Conservation (phyloP, 148 eudicot genomes). For the Diospyros kaki region DNA sequence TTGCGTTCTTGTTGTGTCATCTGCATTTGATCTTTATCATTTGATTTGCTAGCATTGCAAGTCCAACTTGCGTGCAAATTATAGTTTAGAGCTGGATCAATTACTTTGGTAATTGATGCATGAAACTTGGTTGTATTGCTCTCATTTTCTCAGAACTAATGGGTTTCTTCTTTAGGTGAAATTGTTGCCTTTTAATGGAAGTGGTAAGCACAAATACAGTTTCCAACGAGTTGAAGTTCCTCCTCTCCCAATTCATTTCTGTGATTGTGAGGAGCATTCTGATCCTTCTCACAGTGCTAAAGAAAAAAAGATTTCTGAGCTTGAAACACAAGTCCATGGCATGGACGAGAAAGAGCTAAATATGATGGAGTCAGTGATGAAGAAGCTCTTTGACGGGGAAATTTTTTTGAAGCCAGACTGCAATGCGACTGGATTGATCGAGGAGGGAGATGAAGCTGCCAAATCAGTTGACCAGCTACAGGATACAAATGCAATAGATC, state of each 20-base stretch:
- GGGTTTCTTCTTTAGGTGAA: conserved; percentile 48
- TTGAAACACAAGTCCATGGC: conserved; percentile 30
- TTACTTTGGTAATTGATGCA: conserved; percentile 1
- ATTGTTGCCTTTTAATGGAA: conserved; percentile 65
- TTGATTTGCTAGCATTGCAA: neutral
- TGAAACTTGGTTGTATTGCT: neutral
- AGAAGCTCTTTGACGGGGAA: conserved; percentile 46
- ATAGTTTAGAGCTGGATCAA: neutral
- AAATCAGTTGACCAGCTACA: conserved; percentile 21
- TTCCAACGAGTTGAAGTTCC: conserved; percentile 78
- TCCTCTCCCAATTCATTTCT: conserved; percentile 64
- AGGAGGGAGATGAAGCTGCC: conserved; percentile 9
- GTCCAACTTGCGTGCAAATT: neutral
- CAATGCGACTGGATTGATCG: conserved; percentile 13
- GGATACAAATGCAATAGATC: conserved; percentile 28
- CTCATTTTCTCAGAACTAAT: neutral
- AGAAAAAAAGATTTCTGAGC: conserved; percentile 20
- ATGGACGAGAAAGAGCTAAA: conserved; percentile 56
- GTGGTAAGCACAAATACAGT: conserved; percentile 98
- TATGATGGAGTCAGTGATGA: conserved; percentile 54
- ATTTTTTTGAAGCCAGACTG: conserved; percentile 15
- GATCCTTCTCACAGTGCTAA: conserved; percentile 22
- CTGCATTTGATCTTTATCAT: neutral
- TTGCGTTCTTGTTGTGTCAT: neutral
- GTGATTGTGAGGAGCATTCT: conserved; percentile 84